Evolutionary conservation across 169 alveolate genomes (phyloP).

Genomic region (Cyclospora cayetanensis): DNA sequence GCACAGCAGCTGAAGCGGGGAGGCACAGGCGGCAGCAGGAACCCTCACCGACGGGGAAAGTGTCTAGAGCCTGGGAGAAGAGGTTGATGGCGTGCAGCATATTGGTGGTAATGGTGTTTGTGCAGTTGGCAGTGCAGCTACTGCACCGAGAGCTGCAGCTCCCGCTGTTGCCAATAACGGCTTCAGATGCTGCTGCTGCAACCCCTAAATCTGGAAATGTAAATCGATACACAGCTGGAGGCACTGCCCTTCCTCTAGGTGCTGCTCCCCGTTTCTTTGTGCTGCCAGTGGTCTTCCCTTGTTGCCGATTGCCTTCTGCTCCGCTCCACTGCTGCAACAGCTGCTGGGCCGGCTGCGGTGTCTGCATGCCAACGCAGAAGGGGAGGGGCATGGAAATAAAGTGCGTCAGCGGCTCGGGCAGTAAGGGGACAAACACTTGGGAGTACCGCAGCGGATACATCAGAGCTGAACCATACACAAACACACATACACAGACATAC

Average conservation of each 20-base stretch:
- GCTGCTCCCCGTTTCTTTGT: constrained; percentile 20
- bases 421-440: constrained; percentile 54
- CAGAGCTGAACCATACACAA: too few species aligned
- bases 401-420: constrained; percentile 30
- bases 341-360: constrained; percentile 22
- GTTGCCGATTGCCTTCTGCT: neutral
- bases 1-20: too few species aligned
- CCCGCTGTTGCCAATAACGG: neutral
- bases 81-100: constrained; percentile 54
- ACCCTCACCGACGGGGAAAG: constrained; percentile 29
- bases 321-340: neutral
- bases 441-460: constrained; percentile 53
- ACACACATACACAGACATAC: too few species aligned
- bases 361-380: constrained; percentile 50
- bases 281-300: constrained; percentile 30
- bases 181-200: constrained; percentile 32
- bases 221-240: constrained; percentile 38
- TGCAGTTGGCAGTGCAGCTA: constrained; percentile 13
- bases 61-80: constrained; percentile 32
- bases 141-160: constrained; percentile 22
- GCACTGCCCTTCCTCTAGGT: constrained; percentile 57
- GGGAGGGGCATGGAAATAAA: constrained; percentile 56
- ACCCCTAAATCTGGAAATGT: constrained; percentile 37
- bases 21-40: neutral
- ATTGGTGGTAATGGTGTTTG: constrained; percentile 32